These are phyloP conservation scores for Pseudotulostoma volvatum DNA, from an alignment of 495 filamentous ascomycete species.

Conservation along the genomic window DNA sequence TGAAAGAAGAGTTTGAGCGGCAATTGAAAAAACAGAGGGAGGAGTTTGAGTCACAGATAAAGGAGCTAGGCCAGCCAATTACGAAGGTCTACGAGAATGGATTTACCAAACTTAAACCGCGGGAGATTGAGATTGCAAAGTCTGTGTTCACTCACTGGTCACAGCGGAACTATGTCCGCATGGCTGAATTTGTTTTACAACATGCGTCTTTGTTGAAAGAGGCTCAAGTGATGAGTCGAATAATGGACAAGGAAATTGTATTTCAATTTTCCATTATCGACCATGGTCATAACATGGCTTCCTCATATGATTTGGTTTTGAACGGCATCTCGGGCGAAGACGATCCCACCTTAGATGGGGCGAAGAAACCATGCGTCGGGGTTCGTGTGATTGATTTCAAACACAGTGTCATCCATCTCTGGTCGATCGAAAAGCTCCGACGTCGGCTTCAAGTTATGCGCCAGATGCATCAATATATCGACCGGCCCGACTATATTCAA, in stretches of 20 bases:
- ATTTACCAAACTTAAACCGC: constrained; percentile 44
- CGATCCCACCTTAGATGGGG: constrained; percentile 64
- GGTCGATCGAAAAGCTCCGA: constrained; percentile 87
- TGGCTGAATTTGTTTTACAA: constrained; percentile 86
- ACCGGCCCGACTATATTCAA: constrained; percentile 83
- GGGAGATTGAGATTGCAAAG: constrained; percentile 54
- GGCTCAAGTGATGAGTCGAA: constrained; percentile 94
- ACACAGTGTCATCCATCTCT: constrained; percentile 71
- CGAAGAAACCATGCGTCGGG: constrained; percentile 77
- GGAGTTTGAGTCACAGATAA: constrained; percentile 54
- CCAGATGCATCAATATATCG: constrained; percentile 89
- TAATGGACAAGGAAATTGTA: constrained; percentile 82
- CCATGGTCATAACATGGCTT: constrained; percentile 70
- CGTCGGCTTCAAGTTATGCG: constrained; percentile 79
- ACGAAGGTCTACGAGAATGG: constrained; percentile 33
- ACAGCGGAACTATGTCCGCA: constrained; percentile 70
- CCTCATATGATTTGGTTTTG: constrained; percentile 89
- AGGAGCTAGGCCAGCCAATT: constrained; percentile 39
- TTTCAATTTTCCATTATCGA: constrained; percentile 94
- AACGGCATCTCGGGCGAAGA: constrained; percentile 86
- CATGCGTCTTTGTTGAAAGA: constrained; percentile 81
- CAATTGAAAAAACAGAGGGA: constrained; percentile 60
- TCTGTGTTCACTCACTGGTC: constrained; percentile 58
- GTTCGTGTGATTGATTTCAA: constrained; percentile 87
- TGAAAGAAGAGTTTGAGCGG: constrained; percentile 75